phyloP scores from a whole-genome alignment of 306 rosid species.

The Castanospermum australe region DNA sequence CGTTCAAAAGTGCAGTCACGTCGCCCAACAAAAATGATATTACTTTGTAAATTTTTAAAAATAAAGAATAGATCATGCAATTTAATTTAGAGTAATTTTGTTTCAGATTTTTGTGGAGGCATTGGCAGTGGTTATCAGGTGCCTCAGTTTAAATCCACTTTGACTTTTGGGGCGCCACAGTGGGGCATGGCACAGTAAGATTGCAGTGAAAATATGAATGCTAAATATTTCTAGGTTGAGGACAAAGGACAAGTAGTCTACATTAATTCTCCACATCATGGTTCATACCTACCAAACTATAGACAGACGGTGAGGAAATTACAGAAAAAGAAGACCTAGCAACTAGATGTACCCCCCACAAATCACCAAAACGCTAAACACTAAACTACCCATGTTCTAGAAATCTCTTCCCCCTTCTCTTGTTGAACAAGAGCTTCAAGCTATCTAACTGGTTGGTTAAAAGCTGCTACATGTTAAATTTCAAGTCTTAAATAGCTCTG shows the following conservation, averaged over 20 bases:
- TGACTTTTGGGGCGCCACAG: no score
- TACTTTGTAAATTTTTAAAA: no score
- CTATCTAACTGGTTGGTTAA: slow-evolving; percentile 33
- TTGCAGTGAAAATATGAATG: no score
- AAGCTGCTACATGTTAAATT: slow-evolving; percentile 38
- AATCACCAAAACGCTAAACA: slow-evolving; percentile 22
- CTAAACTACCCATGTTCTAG: slow-evolving; percentile 19
- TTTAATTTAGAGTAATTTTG: no score
- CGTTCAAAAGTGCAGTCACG: no score
- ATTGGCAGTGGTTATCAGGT: no score
- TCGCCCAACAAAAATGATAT: no score
- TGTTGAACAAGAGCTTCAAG: slow-evolving; percentile 26
- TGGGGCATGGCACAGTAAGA: no score
- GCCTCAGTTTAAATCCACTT: no score
- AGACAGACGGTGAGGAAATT: slow-evolving; percentile 34
- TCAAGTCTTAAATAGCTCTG: slow-evolving; percentile 30
- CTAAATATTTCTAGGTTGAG: neutral
- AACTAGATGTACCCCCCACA: slow-evolving; percentile 42
- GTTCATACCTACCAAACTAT: slow-evolving; percentile 43
- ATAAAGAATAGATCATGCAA: no score
- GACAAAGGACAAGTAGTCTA: slow-evolving; percentile 15
- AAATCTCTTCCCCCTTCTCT: slow-evolving; percentile 23
- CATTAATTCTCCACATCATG: slow-evolving; percentile 35
- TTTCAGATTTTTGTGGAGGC: no score
- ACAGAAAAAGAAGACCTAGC: slow-evolving; percentile 22